Percentiles rank a stretch among this genome's conserved stretches.
Conservation (phyloP, 2,329 filamentous ascomycete genomes). For the Pezicula radicicola region DNA sequence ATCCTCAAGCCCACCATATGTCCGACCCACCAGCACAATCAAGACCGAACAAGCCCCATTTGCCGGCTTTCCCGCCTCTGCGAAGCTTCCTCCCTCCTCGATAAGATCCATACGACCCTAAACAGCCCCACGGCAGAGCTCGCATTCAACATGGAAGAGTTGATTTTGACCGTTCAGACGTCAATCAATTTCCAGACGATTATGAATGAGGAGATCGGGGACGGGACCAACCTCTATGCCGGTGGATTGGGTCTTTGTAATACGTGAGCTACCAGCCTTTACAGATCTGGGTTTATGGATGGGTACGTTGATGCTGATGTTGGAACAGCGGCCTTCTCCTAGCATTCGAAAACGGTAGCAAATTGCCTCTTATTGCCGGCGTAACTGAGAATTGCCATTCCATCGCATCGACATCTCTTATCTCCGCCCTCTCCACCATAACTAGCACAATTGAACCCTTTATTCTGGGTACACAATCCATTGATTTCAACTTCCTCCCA, state of each 20-base stretch:
- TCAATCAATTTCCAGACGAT: conserved; percentile 10
- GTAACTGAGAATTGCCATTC: conserved; percentile 7
- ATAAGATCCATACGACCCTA: conserved; percentile 13
- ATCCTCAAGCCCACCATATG: conserved; percentile 10
- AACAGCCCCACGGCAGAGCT: conserved; percentile 10
- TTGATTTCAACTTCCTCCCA: conserved; percentile 12
- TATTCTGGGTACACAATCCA: neutral
- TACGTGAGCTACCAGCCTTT: conserved; percentile 9
- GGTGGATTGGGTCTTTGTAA: conserved; percentile 9
- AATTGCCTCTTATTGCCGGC: conserved; percentile 2
- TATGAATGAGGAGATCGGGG: conserved; percentile 7
- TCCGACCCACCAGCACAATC: conserved; percentile 6
- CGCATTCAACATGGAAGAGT: conserved; percentile 13
- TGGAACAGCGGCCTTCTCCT: conserved; percentile 12
- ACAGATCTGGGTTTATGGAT: neutral
- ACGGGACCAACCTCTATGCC: conserved; percentile 6
- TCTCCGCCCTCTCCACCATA: conserved; percentile 6
- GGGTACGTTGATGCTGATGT: conserved; percentile 6
- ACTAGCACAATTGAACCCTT: conserved; percentile 10
- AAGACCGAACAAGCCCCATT: conserved; percentile 9
- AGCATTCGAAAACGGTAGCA: conserved; percentile 15
- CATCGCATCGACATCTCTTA: conserved; percentile 2
- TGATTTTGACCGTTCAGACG: conserved; percentile 10
- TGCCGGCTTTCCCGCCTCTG: conserved; percentile 11
- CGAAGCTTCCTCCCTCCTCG: conserved; percentile 15